Evolutionary conservation across 2,329 filamentous ascomycete genomes (phyloP).

Genomic region (Fusarium napiforme): DNA sequence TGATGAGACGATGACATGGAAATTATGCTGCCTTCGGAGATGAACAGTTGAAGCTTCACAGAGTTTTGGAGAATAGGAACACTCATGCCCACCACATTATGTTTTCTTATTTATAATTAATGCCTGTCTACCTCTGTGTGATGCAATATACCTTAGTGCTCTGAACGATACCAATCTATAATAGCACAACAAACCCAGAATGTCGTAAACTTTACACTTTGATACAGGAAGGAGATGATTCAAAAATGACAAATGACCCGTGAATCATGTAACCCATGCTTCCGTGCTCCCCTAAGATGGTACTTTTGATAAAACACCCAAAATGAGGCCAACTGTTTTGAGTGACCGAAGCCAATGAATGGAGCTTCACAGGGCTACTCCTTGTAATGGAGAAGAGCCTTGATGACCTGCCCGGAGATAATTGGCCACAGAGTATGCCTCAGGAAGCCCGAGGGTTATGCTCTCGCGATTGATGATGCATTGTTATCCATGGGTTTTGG

Average conservation of each 20-base stretch:
- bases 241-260: constrained; percentile 1
- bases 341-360: not conserved
- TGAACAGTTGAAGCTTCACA: not conserved
- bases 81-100: not conserved
- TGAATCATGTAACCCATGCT: not conserved
- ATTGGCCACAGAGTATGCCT: not conserved
- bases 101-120: not conserved
- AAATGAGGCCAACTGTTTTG: not conserved
- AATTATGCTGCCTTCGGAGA: not conserved
- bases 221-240: not conserved
- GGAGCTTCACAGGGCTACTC: not conserved
- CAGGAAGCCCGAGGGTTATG: constrained; percentile 6
- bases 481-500: not conserved
- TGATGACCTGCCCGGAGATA: not conserved
- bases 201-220: not conserved
- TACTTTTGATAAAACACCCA: not conserved
- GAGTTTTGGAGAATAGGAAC: not conserved
- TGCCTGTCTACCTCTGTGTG: not conserved
- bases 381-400: not conserved
- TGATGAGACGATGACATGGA: not conserved
- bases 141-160: not conserved
- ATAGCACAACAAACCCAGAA: not conserved
- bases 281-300: not conserved
- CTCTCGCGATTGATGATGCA: not conserved
- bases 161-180: not conserved